A percentile compares a stretch with the other conserved stretches of the same genome.
Evolutionary conservation across 768 basidiomycete species (phyloP).

Genomic region (Hortiboletus flavorubellus): DNA sequence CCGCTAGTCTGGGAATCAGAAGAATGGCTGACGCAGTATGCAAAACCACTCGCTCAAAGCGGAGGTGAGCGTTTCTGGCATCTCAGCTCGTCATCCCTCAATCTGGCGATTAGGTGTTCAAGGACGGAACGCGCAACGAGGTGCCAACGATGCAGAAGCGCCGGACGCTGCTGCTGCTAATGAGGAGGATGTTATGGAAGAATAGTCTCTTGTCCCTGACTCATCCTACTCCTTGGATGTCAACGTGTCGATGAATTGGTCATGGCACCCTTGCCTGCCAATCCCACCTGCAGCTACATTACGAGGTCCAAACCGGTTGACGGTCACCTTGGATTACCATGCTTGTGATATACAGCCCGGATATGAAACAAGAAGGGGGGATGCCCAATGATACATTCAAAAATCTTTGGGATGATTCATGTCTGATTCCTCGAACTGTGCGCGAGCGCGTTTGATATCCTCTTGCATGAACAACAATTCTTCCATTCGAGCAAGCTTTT

Average conservation of each 20-base stretch:
- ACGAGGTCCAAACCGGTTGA: not conserved
- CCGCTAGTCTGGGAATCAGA: constrained; percentile 90
- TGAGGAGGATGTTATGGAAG: constrained; percentile 61
- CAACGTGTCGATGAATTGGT: not conserved
- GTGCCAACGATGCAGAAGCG: constrained; percentile 24
- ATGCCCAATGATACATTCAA: constrained; percentile 20
- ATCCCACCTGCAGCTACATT: not conserved
- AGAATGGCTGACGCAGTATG: constrained; percentile 84
- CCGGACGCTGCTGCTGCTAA: constrained; percentile 27
- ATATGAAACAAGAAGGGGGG: not conserved
- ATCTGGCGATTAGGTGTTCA: constrained; percentile 44
- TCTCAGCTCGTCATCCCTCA: constrained; percentile 1
- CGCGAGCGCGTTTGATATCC: constrained; percentile 85
- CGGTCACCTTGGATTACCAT: not conserved
- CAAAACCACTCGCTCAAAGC: constrained; percentile 71
- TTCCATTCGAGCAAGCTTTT: constrained; percentile 90
- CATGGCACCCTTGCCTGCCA: not conserved
- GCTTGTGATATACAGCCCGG: constrained; percentile 1
- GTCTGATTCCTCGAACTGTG: constrained; percentile 65
- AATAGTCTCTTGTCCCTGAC: constrained; percentile 35
- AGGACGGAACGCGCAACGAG: constrained; percentile 41
- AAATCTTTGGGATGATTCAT: constrained; percentile 46
- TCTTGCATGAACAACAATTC: constrained; percentile 92
- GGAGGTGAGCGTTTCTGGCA: constrained; percentile 49
- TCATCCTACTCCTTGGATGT: not conserved